Base-by-base conservation (phyloP, 177 flowering plant genomes). In the Telopea speciosissima region DNA sequence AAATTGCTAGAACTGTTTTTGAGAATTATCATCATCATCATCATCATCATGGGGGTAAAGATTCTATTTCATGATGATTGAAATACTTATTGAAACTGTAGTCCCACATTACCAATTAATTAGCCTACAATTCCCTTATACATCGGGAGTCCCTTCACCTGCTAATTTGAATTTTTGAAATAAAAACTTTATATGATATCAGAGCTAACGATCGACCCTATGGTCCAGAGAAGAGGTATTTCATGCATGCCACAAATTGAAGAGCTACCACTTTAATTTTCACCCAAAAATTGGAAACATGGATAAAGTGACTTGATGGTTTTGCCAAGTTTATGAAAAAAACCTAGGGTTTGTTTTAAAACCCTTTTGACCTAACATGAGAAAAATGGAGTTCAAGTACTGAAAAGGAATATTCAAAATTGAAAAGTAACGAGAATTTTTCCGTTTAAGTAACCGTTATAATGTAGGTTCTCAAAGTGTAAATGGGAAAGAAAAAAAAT, bases 351-450 rank as follows among this genome's bases (percentile, higher is more conserved):
- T 24, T 54, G 31, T 66, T 25, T 63, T 49, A 19, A 66, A 63
- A 63, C 67, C 70, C 74, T 72, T 75, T 82, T 78, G 81, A 77
- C 81, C 72, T 74, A 28, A 23, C 21, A 2, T 33, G 65, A 62
- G 66, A 72, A 52, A 60, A 66, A 28, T 60, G 67, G 40, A 68
- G 65, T 74, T 59, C 74, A 77, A 73, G 80, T 76, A 79, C 78
- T 66, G 49, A 45, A 69, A 73, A 71, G 73, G 84, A 77, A 82
- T 81, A 81, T 84, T 77, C 82, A 82, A 75, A 81, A 74, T 68
- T 58, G 67, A 71, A 83, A 84, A 82, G 82, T 70, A 77, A 72
- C 19, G 63, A 59, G 67, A 66, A 78, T 81, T 78, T 79, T 75
- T 66, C 77, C 66, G 59, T 24, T 74, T 59, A 45, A 63, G 73